A percentile compares a stretch with the other conserved stretches of the same genome.
Conservation (phyloP, 2,329 filamentous ascomycete genomes). For the Penicillium hordei region DNA sequence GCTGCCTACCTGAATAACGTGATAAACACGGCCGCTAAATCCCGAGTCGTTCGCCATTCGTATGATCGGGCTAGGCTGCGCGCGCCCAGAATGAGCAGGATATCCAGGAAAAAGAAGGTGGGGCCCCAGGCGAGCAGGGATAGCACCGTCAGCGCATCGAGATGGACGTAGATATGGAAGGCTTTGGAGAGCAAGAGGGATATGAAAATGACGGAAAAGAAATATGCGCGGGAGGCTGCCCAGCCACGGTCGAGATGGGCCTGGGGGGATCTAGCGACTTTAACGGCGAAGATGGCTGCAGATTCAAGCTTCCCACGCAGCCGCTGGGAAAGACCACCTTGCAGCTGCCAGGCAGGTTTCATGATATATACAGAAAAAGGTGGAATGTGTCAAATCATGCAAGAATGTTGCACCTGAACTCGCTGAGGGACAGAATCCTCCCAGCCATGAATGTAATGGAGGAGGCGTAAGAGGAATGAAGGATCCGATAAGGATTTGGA, state of each 20-base stretch:
- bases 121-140: conserved; percentile 13
- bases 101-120: conserved; percentile 17
- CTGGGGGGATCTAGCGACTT: conserved; percentile 14
- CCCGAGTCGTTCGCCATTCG: conserved; percentile 3
- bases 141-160: background rate
- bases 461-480: background rate
- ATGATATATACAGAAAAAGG: background rate
- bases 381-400: background rate
- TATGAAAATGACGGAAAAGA: conserved; percentile 18
- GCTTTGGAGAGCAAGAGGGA: conserved; percentile 13
- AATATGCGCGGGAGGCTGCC: conserved; percentile 9
- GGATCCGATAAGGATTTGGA: background rate
- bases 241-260: conserved; percentile 9
- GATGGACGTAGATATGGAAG: conserved; percentile 13
- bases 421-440: background rate
- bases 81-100: conserved; percentile 13
- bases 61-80: conserved; percentile 15
- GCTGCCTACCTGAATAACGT: conserved; percentile 9
- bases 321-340: background rate
- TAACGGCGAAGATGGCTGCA: conserved; percentile 1
- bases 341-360: conserved; percentile 3
- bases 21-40: conserved; percentile 7
- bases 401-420: background rate
- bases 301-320: conserved; percentile 1
- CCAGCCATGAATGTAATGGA: background rate